phyloP scores from a whole-genome alignment of 805 yeast genomes.

The Candida ulmi region DNA sequence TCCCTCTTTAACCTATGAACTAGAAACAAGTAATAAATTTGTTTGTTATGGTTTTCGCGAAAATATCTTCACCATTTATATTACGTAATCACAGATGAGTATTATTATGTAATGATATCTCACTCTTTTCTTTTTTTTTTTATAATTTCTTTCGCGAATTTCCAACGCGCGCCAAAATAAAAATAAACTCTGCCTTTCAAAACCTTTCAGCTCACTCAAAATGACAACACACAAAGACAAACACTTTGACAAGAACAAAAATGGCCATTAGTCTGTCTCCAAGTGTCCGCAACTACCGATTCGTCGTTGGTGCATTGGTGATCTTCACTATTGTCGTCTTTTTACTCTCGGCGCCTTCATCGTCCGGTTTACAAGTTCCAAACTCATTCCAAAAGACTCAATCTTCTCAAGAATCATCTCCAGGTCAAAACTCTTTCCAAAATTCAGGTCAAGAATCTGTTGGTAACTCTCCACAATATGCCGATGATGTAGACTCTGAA shows the following conservation, averaged over 20 bases:
- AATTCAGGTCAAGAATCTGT: conserved; percentile 7
- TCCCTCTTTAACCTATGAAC: too few species aligned
- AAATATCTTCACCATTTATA: too few species aligned
- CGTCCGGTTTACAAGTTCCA: conserved; percentile 29
- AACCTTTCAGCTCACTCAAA: too few species aligned
- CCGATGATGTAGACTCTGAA: conserved; percentile 21
- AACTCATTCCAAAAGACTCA: conserved; percentile 27
- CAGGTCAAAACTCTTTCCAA: conserved; percentile 3
- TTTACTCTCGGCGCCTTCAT: conserved; percentile 40
- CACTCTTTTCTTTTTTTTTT: not conserved
- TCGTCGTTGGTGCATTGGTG: conserved; percentile 44
- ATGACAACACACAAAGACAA: too few species aligned
- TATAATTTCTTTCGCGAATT: too few species aligned
- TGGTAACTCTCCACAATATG: conserved; percentile 21
- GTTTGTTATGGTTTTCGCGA: too few species aligned
- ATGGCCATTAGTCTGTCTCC: conserved; percentile 6
- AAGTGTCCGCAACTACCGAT: conserved; percentile 45
- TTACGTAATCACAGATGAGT: too few species aligned
- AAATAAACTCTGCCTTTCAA: too few species aligned
- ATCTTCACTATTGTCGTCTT: conserved; percentile 45
- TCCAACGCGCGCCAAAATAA: too few species aligned
- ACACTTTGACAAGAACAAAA: not conserved
- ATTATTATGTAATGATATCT: too few species aligned
- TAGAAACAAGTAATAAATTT: too few species aligned
- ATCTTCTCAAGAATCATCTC: conserved; percentile 8